phyloP scores from a whole-genome alignment of 768 basidiomycete species.

The Mycena metata region DNA sequence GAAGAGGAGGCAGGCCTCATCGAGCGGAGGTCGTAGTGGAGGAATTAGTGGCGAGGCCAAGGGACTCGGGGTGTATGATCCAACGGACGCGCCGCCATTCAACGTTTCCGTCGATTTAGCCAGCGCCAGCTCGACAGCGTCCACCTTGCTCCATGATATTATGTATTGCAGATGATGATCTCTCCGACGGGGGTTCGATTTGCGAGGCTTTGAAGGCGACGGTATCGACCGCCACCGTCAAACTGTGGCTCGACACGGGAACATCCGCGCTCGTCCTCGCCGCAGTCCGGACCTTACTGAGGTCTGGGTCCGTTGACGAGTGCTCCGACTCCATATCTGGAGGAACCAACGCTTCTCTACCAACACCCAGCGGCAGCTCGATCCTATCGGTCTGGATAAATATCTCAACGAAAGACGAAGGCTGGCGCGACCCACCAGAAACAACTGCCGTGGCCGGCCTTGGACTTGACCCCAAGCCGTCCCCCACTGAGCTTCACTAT shows the following conservation, averaged over 20 bases:
- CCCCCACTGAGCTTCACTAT: slow-evolving; percentile 84
- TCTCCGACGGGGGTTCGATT: slow-evolving; percentile 44
- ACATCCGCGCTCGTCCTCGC: slow-evolving; percentile 36
- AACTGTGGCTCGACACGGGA: slow-evolving; percentile 40
- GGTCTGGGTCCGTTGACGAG: slow-evolving; percentile 37
- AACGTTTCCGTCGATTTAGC: slow-evolving; percentile 46
- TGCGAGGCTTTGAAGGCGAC: slow-evolving; percentile 46
- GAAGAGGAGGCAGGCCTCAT: slow-evolving; percentile 7
- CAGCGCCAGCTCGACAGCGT: slow-evolving; percentile 68
- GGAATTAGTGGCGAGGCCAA: slow-evolving; percentile 25
- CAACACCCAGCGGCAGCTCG: slow-evolving; percentile 78
- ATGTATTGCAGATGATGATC: slow-evolving; percentile 66
- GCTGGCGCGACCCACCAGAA: slow-evolving; percentile 44
- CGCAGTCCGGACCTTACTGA: slow-evolving; percentile 40
- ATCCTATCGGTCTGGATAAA: slow-evolving; percentile 53
- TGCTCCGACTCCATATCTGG: slow-evolving; percentile 46
- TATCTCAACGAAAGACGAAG: not conserved
- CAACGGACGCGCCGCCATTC: slow-evolving; percentile 3
- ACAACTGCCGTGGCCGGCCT: slow-evolving; percentile 67
- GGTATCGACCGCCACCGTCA: slow-evolving; percentile 49
- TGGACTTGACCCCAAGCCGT: slow-evolving; percentile 76
- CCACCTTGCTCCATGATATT: slow-evolving; percentile 78
- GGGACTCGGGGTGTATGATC: slow-evolving; percentile 24
- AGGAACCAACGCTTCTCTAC: slow-evolving; percentile 60
- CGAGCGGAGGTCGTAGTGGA: not conserved